These are phyloP conservation scores for Benincasa hispida DNA, from an alignment of 306 rosid species.

Conservation along the genomic window DNA sequence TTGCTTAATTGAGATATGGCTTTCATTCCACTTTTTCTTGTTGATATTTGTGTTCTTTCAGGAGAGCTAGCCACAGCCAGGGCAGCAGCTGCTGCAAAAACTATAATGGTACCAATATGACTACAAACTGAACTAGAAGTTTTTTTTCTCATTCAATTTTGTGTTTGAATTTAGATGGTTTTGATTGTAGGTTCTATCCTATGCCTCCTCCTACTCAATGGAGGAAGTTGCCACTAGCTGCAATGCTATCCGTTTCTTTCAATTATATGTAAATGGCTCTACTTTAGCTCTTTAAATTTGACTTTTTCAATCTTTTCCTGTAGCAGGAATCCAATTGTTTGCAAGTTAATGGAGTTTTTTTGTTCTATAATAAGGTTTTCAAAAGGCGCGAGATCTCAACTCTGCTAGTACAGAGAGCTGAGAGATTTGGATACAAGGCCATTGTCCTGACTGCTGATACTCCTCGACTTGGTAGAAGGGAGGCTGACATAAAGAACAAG, in stretches of 20 bases:
- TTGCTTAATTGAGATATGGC: background rate
- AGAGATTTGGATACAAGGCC: constrained; percentile 43
- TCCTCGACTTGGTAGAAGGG: constrained; percentile 52
- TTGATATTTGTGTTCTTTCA: constrained; percentile 7
- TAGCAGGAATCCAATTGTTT: background rate
- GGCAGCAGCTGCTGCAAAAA: constrained; percentile 49
- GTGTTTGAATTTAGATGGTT: background rate
- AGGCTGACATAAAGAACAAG: constrained; percentile 56
- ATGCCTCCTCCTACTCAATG: constrained; percentile 28
- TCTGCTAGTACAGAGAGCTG: constrained; percentile 40
- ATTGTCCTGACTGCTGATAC: constrained; percentile 46
- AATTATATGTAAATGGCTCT: constrained; percentile 33
- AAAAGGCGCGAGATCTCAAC: constrained; percentile 39
- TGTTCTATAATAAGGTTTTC: constrained; percentile 23
- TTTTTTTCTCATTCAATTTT: background rate
- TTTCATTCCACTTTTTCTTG: background rate
- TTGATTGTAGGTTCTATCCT: constrained; percentile 28
- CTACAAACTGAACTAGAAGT: background rate
- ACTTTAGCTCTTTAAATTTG: background rate
- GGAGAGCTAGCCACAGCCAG: constrained; percentile 67
- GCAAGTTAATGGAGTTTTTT: background rate
- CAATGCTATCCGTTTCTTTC: constrained; percentile 57
- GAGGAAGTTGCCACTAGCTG: constrained; percentile 68
- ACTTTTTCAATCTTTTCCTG: background rate
- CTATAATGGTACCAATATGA: constrained; percentile 38